These are phyloP conservation scores for Craspedostauros australis DNA, from an alignment of 108 stramenopile genomes.

Conservation along the genomic window DNA sequence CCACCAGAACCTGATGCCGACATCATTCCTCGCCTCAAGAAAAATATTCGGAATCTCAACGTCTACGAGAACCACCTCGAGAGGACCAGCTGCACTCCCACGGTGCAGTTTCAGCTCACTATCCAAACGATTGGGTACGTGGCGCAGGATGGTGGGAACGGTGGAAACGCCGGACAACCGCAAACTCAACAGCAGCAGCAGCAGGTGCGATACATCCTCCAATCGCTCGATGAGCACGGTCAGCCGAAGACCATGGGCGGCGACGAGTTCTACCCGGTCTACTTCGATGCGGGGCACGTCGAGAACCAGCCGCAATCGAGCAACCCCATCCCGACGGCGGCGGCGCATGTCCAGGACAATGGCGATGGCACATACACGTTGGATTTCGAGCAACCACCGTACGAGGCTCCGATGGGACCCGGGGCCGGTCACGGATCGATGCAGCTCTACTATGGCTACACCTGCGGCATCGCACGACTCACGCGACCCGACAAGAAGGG, in stretches of 20 bases:
- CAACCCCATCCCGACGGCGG: too few relatives aligned
- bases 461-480: constrained; percentile 3
- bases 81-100: too few relatives aligned
- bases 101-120: too few relatives aligned
- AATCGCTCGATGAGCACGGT: constrained; percentile 4
- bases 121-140: too few relatives aligned
- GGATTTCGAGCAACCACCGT: constrained; percentile 1
- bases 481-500: background rate
- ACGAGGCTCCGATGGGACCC: background rate
- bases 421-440: background rate
- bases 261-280: constrained; percentile 12
- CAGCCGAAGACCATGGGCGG: constrained; percentile 5
- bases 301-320: too few relatives aligned
- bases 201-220: background rate
- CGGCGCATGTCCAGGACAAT: background rate
- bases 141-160: too few relatives aligned
- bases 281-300: background rate
- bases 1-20: too few relatives aligned
- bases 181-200: too few relatives aligned
- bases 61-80: too few relatives aligned
- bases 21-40: too few relatives aligned
- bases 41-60: too few relatives aligned
- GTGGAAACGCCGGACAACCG: too few relatives aligned
- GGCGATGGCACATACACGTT: constrained; percentile 3
- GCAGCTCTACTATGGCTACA: constrained; percentile 7